These are phyloP conservation scores for Stylonectria norvegica DNA, from an alignment of 2,329 filamentous ascomycete genomes.

Conservation along the genomic window DNA sequence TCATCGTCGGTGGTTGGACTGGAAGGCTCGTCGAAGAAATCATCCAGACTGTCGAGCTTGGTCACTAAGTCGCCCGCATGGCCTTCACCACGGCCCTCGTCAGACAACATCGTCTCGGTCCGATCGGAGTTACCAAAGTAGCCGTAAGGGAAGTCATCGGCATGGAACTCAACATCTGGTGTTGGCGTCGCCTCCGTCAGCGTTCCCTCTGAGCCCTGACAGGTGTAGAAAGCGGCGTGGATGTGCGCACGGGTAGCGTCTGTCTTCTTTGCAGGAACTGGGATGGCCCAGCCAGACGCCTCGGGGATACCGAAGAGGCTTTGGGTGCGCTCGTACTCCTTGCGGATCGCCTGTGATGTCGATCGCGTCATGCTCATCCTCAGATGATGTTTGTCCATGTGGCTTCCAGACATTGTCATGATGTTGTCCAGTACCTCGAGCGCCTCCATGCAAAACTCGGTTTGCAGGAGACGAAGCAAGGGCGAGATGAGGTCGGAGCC, in stretches of 20 bases:
- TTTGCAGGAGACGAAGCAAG: conserved; percentile 81
- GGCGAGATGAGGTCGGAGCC: conserved; percentile 95
- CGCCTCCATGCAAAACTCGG: conserved; percentile 89
- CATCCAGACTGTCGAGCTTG: conserved; percentile 74
- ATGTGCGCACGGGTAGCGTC: conserved; percentile 85
- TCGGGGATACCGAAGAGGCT: conserved; percentile 96
- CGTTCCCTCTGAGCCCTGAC: conserved; percentile 63
- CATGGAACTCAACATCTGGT: conserved; percentile 87
- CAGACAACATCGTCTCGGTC: conserved; percentile 89
- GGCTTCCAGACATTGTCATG: conserved; percentile 87
- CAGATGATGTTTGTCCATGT: conserved; percentile 90
- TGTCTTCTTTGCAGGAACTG: conserved; percentile 86
- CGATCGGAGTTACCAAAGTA: conserved; percentile 72
- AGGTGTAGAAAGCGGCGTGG: conserved; percentile 94
- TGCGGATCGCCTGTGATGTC: conserved; percentile 79
- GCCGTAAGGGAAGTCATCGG: conserved; percentile 80
- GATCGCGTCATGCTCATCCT: conserved; percentile 97
- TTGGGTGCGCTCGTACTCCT: conserved; percentile 91
- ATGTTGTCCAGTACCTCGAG: conserved; percentile 90
- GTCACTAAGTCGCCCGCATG: conserved; percentile 74
- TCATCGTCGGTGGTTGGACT: conserved; percentile 58
- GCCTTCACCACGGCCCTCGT: conserved; percentile 68
- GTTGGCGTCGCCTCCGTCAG: conserved; percentile 62
- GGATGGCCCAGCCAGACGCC: conserved; percentile 92
- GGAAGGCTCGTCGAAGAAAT: conserved; percentile 72